A percentile compares a stretch with the other conserved stretches of the same genome.
Conservation (phyloP, 2,329 filamentous ascomycete species). For the Colletotrichum costaricense region DNA sequence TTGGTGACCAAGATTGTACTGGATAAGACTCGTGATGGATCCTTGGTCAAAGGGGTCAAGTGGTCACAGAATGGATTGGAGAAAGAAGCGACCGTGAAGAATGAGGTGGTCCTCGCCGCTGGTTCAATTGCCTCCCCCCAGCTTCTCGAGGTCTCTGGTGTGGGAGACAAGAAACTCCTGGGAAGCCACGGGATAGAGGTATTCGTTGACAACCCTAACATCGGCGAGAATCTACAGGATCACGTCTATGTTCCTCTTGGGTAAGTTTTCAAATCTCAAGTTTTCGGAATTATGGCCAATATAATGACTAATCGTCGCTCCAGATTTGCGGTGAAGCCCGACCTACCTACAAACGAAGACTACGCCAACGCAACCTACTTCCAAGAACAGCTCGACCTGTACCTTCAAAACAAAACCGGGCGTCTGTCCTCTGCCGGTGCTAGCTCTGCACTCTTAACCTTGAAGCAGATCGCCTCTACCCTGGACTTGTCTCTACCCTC, state of each 20-base stretch:
- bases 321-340: conserved; percentile 24
- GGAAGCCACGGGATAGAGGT: conserved; percentile 43
- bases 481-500: not conserved
- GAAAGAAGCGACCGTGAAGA: conserved; percentile 37
- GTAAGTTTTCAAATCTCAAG: not conserved
- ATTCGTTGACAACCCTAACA: conserved; percentile 47
- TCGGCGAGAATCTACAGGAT: conserved; percentile 53
- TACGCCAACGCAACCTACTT: conserved; percentile 28
- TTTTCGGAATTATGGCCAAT: accelerated
- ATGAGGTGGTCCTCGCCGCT: conserved; percentile 69
- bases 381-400: conserved; percentile 28
- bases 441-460: conserved; percentile 23
- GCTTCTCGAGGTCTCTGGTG: conserved; percentile 70
- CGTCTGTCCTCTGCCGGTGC: conserved; percentile 28
- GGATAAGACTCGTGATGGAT: not conserved
- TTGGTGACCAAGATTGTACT: conserved; percentile 37
- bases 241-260: conserved; percentile 39
- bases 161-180: conserved; percentile 57
- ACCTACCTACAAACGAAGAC: conserved; percentile 29
- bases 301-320: not conserved
- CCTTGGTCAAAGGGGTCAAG: conserved; percentile 37
- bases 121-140: conserved; percentile 68
- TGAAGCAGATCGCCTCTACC: conserved; percentile 18
- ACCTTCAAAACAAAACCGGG: conserved; percentile 24
- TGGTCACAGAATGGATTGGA: conserved; percentile 5